Percentiles rank a stretch among this genome's conserved stretches.
Conservation (phyloP, 805 yeast genomes). For the Metschnikowia peoriensis region DNA sequence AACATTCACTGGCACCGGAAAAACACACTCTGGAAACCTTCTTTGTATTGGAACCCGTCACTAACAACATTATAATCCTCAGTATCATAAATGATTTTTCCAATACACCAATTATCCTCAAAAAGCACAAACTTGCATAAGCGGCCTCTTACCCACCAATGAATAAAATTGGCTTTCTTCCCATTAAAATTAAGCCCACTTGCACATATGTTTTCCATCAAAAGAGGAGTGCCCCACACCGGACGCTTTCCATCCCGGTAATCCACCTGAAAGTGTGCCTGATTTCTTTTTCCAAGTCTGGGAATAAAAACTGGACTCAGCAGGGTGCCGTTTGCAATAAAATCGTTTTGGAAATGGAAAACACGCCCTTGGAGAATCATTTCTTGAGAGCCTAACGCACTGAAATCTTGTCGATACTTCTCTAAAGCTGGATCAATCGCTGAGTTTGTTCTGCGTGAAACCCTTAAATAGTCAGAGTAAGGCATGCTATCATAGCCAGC, state of each 20-base stretch:
- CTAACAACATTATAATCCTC: background rate
- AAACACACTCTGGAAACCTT: background rate
- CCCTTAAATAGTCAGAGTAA: background rate
- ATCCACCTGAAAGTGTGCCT: background rate
- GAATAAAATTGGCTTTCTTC: background rate
- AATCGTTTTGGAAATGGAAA: background rate
- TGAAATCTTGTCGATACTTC: background rate
- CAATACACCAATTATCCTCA: background rate
- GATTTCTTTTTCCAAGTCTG: background rate
- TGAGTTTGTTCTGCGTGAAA: background rate
- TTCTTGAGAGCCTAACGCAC: background rate
- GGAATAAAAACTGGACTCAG: background rate
- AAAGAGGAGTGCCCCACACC: background rate
- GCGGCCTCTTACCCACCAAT: background rate
- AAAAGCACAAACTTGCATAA: background rate
- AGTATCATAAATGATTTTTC: background rate
- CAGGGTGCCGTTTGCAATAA: background rate
- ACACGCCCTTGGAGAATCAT: background rate
- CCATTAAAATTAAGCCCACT: background rate
- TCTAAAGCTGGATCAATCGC: background rate
- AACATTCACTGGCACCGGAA: background rate
- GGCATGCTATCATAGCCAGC: background rate
- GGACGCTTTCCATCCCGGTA: background rate
- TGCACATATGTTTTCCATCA: background rate
- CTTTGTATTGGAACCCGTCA: background rate